Evolutionary conservation across 805 yeast species (phyloP).

Genomic region (Kazachstania psychrophila): DNA sequence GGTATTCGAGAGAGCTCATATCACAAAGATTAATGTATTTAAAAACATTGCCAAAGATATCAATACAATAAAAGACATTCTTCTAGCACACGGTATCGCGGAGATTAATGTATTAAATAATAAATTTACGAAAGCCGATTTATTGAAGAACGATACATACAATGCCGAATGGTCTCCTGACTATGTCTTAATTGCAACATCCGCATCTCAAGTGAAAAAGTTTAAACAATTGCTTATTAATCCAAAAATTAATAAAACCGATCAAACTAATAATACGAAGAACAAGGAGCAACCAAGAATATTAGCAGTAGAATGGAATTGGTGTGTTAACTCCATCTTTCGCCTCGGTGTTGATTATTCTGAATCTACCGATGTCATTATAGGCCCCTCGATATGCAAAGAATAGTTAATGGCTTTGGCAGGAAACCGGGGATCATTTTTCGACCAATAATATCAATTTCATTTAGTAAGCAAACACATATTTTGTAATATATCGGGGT

Average conservation of each 20-base stretch:
- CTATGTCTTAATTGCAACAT: slow-evolving; percentile 22
- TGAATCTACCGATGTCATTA: background rate
- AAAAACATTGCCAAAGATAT: slow-evolving; percentile 25
- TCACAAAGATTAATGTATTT: slow-evolving; percentile 16
- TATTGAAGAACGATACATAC: slow-evolving; percentile 3
- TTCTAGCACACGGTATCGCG: slow-evolving; percentile 22
- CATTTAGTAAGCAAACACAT: background rate
- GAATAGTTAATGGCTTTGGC: background rate
- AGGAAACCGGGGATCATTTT: background rate
- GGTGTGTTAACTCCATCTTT: slow-evolving; percentile 26
- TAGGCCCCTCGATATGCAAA: too few relatives aligned
- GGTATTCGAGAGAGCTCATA: slow-evolving; percentile 20
- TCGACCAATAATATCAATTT: background rate
- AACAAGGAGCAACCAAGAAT: background rate
- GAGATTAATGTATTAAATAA: slow-evolving; percentile 14
- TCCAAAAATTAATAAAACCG: background rate
- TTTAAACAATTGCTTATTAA: slow-evolving; percentile 11
- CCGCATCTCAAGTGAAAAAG: slow-evolving; percentile 23
- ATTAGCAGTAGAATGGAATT: slow-evolving; percentile 28
- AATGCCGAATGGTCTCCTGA: slow-evolving; percentile 3
- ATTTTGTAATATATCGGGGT: too few relatives aligned
- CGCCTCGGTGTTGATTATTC: slow-evolving; percentile 11
- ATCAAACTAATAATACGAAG: slow-evolving; percentile 4
- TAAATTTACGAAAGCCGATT: slow-evolving; percentile 13
- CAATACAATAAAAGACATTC: slow-evolving; percentile 18